Conservation (phyloP, 106 monocot species). For the Triglochin maritima region DNA sequence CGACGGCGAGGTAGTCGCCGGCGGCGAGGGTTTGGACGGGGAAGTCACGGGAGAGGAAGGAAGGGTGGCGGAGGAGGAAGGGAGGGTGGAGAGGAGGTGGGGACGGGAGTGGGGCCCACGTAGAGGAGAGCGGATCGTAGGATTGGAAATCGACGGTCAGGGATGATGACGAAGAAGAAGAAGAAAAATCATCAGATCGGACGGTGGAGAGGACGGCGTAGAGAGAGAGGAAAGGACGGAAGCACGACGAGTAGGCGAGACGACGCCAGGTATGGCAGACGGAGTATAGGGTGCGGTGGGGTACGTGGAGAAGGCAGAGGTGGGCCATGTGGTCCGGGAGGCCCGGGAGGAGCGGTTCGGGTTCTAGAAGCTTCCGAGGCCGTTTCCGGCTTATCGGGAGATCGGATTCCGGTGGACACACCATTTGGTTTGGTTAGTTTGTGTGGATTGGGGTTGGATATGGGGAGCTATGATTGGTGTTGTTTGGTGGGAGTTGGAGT, state of each 20-base stretch:
- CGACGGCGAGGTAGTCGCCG: conserved; percentile 33
- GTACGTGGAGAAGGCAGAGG: conserved; percentile 48
- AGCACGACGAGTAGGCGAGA: conserved; percentile 49
- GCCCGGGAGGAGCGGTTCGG: conserved; percentile 27
- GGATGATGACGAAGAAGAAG: background rate
- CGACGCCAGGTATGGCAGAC: conserved; percentile 29
- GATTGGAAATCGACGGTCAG: conserved; percentile 16
- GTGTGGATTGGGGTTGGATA: background rate
- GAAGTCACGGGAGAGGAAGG: conserved; percentile 57
- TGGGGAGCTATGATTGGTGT: background rate
- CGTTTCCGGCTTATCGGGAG: background rate
- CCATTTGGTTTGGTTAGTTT: background rate
- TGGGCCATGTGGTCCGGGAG: conserved; percentile 55
- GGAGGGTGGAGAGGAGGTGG: conserved; percentile 30
- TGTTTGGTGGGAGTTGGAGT: too few species aligned
- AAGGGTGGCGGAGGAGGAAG: conserved; percentile 60
- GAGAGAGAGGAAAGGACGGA: conserved; percentile 60
- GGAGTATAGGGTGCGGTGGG: conserved; percentile 38
- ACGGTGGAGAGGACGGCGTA: conserved; percentile 46
- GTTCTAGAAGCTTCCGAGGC: background rate
- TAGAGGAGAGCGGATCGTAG: conserved; percentile 42
- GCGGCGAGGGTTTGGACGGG: conserved; percentile 54
- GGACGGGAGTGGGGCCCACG: conserved; percentile 43
- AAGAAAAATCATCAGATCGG: background rate
- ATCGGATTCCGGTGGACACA: background rate